Base-by-base conservation (phyloP, 306 rosid species). In the Casuarina glauca region DNA sequence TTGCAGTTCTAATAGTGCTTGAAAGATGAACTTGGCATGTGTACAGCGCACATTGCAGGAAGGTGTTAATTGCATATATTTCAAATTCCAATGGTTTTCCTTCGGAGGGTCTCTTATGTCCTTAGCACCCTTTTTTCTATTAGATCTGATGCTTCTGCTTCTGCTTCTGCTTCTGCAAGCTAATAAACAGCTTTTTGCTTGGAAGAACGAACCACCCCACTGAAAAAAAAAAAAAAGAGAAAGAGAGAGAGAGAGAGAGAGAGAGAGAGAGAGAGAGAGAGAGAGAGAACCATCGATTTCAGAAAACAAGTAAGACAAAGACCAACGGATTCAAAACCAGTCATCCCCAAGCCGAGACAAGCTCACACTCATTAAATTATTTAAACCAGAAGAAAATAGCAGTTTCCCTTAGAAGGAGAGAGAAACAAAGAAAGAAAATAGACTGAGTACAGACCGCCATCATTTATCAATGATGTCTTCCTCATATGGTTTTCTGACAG, bases 131-230 rank as follows among this genome's bases (percentile, higher is more conserved):
- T 78, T 82, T 88, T 89, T 94, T 87, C 87, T 74, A 84, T 84
- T 92, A 92, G 96, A 90, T 89, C 97, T 90, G 93, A 86, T 89
- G 79, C 83, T 84, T 86, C 92, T 90, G 91, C 86, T 89, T 84
- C 94, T 89, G 79, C 83, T 83, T 86, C 92, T 90, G 91, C 86
- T 89, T 84, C 94, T 88, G 91, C 94, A 84, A 89, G 89, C 93
- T 89, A 86, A 87, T 86, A 82, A 82, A 82, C 93, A 87, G 93
- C 96, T 89, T 93, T 95, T 91, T 93, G 91, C 95, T 86, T 92
- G 77, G 95, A 86, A 88, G 80, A 90, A 83, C 73, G 97, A 89
- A 91, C 97, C 97, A 77, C 35, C 66, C 66, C 86, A 73, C 80
- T 87, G 80, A 81, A 81, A 69, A 72, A 72, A 79, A 69, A 80